Conservation (phyloP, 2,329 filamentous ascomycete genomes). For the Phialophora verrucosa region DNA sequence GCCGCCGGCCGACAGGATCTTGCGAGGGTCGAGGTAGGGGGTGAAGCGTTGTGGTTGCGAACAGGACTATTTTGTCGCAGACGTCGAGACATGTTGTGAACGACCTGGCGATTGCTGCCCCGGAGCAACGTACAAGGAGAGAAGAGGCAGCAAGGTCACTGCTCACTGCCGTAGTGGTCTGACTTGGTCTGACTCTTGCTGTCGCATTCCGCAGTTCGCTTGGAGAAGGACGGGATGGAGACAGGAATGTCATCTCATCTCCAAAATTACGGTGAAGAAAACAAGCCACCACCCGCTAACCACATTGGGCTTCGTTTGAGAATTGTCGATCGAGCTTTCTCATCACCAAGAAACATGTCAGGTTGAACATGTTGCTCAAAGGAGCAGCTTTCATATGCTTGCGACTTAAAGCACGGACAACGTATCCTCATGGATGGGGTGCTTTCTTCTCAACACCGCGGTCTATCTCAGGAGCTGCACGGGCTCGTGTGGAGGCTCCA, state of each 20-base stretch:
- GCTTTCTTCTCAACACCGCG: neutral
- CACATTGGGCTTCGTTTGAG: neutral
- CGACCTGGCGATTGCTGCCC: constrained; percentile 7
- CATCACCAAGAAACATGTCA: neutral
- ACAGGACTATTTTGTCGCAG: constrained; percentile 12
- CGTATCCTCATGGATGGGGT: neutral
- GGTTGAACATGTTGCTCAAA: neutral
- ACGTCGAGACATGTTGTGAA: constrained; percentile 16
- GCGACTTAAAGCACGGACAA: neutral
- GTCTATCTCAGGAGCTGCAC: neutral
- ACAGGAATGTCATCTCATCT: neutral
- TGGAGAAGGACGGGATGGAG: neutral
- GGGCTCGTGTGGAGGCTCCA: neutral
- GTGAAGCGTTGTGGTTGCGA: constrained; percentile 12
- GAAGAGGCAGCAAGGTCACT: constrained; percentile 4
- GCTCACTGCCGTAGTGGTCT: constrained; percentile 14
- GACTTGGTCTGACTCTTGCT: neutral
- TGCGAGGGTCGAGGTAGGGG: neutral
- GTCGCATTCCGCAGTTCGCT: neutral
- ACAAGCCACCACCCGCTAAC: neutral
- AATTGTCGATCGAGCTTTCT: neutral
- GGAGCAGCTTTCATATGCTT: neutral
- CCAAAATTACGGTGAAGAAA: constrained; percentile 17
- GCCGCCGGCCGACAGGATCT: neutral
- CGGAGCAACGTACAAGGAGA: neutral